Conservation (phyloP, 192 early-diverging fungal genomes). For the Coemansia sp. region DNA sequence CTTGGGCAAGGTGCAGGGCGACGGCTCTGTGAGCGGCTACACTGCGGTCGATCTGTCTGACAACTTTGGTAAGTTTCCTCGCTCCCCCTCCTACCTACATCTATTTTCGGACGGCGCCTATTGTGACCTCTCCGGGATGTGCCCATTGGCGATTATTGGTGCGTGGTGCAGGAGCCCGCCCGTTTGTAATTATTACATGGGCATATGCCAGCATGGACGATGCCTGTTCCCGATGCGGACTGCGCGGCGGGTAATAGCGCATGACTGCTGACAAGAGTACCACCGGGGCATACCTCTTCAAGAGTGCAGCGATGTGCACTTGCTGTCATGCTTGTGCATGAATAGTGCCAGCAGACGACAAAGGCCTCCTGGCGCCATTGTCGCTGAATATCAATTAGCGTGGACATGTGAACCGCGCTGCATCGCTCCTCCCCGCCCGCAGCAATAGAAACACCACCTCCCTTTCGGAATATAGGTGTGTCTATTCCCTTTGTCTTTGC, state of each 20-base stretch:
- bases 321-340: neutral
- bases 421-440: slow-evolving; percentile 8
- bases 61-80: slow-evolving; percentile 45
- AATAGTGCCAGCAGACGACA: neutral
- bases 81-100: neutral
- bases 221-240: neutral
- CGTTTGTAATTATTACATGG: slow-evolving; percentile 8
- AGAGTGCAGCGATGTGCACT: slow-evolving; percentile 3
- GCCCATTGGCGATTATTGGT: neutral
- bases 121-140: too few relatives aligned
- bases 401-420: slow-evolving; percentile 6
- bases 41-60: slow-evolving; percentile 47
- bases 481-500: neutral
- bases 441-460: neutral
- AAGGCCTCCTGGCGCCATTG: neutral
- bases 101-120: neutral
- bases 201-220: neutral
- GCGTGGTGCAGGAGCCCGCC: neutral
- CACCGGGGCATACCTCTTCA: slow-evolving; percentile 7
- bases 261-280: slow-evolving; percentile 6
- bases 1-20: slow-evolving; percentile 49
- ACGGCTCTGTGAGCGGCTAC: slow-evolving; percentile 45
- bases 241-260: slow-evolving; percentile 13
- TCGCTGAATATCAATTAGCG: neutral
- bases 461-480: neutral